Conservation (phyloP, 75 land plant genomes). For the Picea glauca region DNA sequence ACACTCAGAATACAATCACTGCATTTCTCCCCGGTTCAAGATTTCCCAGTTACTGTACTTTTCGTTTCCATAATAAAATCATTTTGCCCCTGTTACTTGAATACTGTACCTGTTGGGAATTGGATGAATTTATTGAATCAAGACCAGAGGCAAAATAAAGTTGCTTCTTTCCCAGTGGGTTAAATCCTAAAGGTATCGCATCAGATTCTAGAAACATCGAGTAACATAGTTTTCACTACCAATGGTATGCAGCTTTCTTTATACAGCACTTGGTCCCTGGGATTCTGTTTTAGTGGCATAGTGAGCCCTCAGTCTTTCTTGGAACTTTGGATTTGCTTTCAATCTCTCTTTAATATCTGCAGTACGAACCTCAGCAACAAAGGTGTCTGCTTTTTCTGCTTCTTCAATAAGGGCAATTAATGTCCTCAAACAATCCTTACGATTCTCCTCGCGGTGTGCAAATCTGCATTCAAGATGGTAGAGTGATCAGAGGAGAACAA, state of each 20-base stretch:
- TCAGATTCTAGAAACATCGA: too few relatives aligned
- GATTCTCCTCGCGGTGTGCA: conserved; percentile 86
- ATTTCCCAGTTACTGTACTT: too few relatives aligned
- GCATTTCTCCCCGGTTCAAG: too few relatives aligned
- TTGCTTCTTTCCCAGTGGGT: too few relatives aligned
- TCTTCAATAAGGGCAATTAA: conserved; percentile 74
- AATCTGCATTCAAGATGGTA: conserved; percentile 33
- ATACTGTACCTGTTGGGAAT: too few relatives aligned
- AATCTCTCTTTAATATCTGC: conserved; percentile 39
- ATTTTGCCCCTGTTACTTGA: too few relatives aligned
- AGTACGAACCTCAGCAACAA: conserved; percentile 43
- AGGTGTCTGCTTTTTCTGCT: conserved; percentile 64
- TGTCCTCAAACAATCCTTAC: conserved; percentile 86
- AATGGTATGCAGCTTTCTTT: neutral
- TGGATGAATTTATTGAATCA: too few relatives aligned
- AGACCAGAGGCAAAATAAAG: too few relatives aligned
- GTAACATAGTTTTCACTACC: neutral
- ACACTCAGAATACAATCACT: too few relatives aligned
- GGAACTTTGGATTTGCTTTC: conserved; percentile 46
- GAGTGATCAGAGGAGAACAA: neutral
- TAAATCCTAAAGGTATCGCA: too few relatives aligned
- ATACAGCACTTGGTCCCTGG: neutral
- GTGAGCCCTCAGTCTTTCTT: conserved; percentile 54
- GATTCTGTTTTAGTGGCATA: conserved; percentile 8
- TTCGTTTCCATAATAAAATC: too few relatives aligned